Conservation (phyloP, 148 eudicot genomes). For the Rhododendron griersonianum region DNA sequence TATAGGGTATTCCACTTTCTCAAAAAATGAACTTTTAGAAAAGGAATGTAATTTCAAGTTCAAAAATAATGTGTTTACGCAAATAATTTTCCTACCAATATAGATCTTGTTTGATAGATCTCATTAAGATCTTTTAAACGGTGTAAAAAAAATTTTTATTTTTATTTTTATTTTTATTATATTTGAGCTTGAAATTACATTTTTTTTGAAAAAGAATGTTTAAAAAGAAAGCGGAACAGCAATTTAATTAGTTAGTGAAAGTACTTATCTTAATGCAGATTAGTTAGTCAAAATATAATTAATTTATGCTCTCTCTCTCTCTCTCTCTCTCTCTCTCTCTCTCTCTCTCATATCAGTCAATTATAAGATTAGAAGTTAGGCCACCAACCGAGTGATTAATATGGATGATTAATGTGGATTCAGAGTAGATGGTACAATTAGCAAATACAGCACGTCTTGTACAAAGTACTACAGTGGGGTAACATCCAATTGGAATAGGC, state of each 20-base stretch:
- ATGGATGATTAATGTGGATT: not conserved
- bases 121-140: too few relatives aligned
- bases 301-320: not conserved
- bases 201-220: too few relatives aligned
- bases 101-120: too few relatives aligned
- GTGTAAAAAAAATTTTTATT: too few relatives aligned
- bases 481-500: not conserved
- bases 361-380: constrained; percentile 31
- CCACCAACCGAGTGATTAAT: constrained; percentile 34
- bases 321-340: not conserved
- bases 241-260: not conserved
- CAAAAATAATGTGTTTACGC: too few relatives aligned
- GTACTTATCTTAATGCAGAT: not conserved
- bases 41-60: too few relatives aligned
- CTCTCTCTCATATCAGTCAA: constrained; percentile 9
- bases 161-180: too few relatives aligned
- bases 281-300: not conserved
- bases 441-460: not conserved
- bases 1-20: too few relatives aligned
- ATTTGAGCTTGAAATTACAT: too few relatives aligned
- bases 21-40: too few relatives aligned
- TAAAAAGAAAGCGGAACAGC: too few relatives aligned
- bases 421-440: not conserved
- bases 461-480: not conserved
- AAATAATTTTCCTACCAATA: too few relatives aligned